phyloP scores from a whole-genome alignment of 129 eudicot species.

The Chrysanthemum lavandulifolium region DNA sequence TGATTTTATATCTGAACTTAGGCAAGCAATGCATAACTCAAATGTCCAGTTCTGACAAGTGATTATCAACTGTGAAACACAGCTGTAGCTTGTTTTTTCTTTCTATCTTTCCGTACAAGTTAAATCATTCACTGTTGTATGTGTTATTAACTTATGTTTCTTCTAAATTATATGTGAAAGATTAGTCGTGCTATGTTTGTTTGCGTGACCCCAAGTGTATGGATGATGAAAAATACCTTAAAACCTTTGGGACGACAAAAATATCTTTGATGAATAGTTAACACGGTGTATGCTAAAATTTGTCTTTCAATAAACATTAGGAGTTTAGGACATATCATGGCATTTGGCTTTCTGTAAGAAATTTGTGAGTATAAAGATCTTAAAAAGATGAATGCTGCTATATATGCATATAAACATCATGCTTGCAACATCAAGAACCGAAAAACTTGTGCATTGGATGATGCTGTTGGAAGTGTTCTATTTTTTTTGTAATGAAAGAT shows the following conservation, averaged over 20 bases:
- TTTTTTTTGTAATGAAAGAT: background rate
- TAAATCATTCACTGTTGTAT: slow-evolving; percentile 41
- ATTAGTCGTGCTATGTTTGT: slow-evolving; percentile 12
- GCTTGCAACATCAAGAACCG: slow-evolving; percentile 30
- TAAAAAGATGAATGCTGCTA: slow-evolving; percentile 24
- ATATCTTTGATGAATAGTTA: no score
- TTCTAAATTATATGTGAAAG: slow-evolving; percentile 2
- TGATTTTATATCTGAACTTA: slow-evolving; percentile 75
- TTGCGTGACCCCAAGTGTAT: background rate
- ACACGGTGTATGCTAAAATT: no score
- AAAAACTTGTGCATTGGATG: slow-evolving; percentile 22
- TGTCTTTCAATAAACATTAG: no score
- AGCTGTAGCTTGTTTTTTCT: slow-evolving; percentile 19
- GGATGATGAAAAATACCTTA: no score
- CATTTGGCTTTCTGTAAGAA: no score
- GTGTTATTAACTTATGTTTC: slow-evolving; percentile 35
- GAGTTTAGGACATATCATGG: no score
- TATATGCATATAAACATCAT: slow-evolving; percentile 31
- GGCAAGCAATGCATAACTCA: slow-evolving; percentile 69
- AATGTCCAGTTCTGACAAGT: slow-evolving; percentile 45
- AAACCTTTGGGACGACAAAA: no score
- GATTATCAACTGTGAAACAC: slow-evolving; percentile 18
- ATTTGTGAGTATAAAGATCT: background rate
- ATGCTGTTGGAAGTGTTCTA: background rate
- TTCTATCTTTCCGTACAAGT: slow-evolving; percentile 22